These are phyloP conservation scores for Haplosporangium gracile DNA, from an alignment of 192 early-diverging fungal genomes.

Conservation along the genomic window DNA sequence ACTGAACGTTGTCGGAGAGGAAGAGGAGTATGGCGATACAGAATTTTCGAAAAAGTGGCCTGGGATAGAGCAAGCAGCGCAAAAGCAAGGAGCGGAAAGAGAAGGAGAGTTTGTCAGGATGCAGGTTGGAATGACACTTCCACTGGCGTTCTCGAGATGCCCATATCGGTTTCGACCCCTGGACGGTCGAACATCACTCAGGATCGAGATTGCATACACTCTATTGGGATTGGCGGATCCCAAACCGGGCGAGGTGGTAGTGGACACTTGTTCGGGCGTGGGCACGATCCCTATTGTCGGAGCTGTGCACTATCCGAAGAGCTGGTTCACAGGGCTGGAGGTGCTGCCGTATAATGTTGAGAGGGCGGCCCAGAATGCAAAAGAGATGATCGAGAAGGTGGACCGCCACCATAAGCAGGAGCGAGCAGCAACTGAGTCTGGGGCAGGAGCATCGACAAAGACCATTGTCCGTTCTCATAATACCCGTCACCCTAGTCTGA, in stretches of 20 bases:
- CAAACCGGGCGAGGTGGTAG: constrained; percentile 55
- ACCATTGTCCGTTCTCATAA: background rate
- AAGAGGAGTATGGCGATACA: background rate
- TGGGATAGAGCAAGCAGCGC: background rate
- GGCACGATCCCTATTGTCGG: constrained; percentile 59
- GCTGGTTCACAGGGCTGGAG: constrained; percentile 57
- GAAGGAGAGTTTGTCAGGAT: background rate
- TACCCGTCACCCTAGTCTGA: constrained; percentile 6
- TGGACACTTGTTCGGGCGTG: constrained; percentile 62
- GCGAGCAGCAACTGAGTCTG: background rate
- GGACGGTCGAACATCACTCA: constrained; percentile 60
- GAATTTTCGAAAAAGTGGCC: background rate
- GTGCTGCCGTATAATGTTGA: constrained; percentile 30
- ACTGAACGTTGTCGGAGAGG: background rate
- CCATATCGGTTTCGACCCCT: constrained; percentile 56
- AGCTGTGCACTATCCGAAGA: constrained; percentile 49
- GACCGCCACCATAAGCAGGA: background rate
- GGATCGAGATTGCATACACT: constrained; percentile 58
- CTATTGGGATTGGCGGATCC: constrained; percentile 47
- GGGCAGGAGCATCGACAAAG: background rate
- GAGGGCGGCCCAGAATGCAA: constrained; percentile 30
- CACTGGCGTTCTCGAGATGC: constrained; percentile 28
- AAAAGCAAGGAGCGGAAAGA: background rate
- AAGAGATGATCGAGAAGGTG: constrained; percentile 21
- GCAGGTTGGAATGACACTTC: constrained; percentile 37